Evolutionary conservation across 2,329 filamentous ascomycete species (phyloP), one percentile per base, ranked within the genome.

Genomic region (Blastomyces silverae): DNA sequence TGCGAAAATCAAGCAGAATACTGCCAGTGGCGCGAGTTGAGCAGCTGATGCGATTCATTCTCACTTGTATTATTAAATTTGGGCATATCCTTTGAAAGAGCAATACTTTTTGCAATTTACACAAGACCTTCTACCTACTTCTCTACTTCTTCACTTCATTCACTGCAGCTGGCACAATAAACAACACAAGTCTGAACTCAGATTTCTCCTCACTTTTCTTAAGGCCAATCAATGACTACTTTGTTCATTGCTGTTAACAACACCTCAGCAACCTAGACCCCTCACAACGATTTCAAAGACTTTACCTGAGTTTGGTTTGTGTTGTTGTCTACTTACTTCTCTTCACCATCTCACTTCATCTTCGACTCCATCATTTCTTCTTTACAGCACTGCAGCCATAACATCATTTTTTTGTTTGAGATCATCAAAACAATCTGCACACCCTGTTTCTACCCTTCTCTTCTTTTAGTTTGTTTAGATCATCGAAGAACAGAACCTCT

Each of bases 1-100:
- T 66, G 72, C 73, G 64, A 72, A 75, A 63, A 78, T 81, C 44
- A 76, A 74, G 62, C 17, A 62, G 31, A 66, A 63, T 48, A 42
- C 56, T 34, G 0, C 25, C 13, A 52, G 25, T 6, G 0, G 46
- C 17, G 28, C 13, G 15, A 1, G 42, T 34, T 61, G 42, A 61
- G 31, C 31, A 28, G 22, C 37, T 22, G 5, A 61, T 58, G 52
- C 48, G 31, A 28, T 37, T 50, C 34, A 50, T 60, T n/a, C 42
- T 7, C 52, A 6, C 11, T 34, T 64, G 52, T 56, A 63, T 44
- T 57, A 17, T 37, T 46, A 25, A 25, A 39, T 57, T 63, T 56
- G 22, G 61, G 20, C 17, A 25, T 58, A 44, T 39, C 37, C n/a
- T n/a, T n/a, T n/a, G n/a, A 37, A 50, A 52, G 17, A 61, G 42